A percentile compares a stretch with the other conserved stretches of the same genome.
Conservation (phyloP, 805 yeast species). For the Saccharomyces kudriavzevii region DNA sequence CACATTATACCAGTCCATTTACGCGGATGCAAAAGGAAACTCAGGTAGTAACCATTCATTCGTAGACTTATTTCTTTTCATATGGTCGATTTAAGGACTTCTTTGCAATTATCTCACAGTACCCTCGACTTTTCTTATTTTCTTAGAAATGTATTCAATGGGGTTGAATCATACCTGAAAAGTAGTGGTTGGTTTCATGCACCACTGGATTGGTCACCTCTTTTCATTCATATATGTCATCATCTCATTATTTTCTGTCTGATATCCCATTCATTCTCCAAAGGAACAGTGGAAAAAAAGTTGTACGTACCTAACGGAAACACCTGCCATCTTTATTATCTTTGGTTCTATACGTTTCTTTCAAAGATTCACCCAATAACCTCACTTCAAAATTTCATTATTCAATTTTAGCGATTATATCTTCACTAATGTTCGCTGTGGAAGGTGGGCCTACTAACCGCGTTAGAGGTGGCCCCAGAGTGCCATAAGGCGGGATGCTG, state of each 20-base stretch:
- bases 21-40: background rate
- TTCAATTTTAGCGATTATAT: conserved; percentile 1
- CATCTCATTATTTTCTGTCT: background rate
- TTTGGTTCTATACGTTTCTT: conserved; percentile 20
- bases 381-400: conserved; percentile 2
- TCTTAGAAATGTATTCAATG: background rate
- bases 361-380: background rate
- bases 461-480: background rate
- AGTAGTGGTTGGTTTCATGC: background rate
- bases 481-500: background rate
- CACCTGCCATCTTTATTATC: conserved; percentile 77
- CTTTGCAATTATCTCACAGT: background rate
- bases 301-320: conserved; percentile 86
- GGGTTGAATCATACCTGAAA: background rate
- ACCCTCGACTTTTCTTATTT: background rate
- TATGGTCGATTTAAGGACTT: background rate
- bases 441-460: background rate
- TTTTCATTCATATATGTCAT: background rate
- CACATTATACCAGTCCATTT: too few species aligned
- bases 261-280: background rate
- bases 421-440: conserved; percentile 1
- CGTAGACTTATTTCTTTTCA: background rate
- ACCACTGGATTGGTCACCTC: background rate
- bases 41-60: background rate
- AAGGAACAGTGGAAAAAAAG: background rate